Base-by-base conservation (phyloP, 2,329 filamentous ascomycete genomes). In the Neurospora sp. region DNA sequence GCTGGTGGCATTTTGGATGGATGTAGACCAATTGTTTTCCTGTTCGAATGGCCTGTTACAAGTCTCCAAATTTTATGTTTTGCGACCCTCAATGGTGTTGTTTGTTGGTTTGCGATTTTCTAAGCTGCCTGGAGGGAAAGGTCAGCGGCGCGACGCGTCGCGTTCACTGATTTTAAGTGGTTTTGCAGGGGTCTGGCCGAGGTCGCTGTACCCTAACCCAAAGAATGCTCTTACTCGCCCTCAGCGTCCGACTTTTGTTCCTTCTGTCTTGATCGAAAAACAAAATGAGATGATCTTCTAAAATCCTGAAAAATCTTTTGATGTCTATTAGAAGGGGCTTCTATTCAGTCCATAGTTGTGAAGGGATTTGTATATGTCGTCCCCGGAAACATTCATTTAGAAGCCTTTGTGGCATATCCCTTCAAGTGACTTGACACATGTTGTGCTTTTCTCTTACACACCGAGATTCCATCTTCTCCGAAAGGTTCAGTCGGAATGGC, bases 1-100 rank as follows among this genome's bases (percentile, higher is more conserved):
- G 81, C 79, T 70, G 82, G 77, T n/a, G 84, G 80, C 85, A 87
- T 88, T 33, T 70, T 75, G 62, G 19, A 46, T 66, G 36, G 38
- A 19, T 66, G 39, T 42, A 2, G 5, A 13, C 6, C 15, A 15
- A 36, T 9, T 2, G n/a, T 28, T 42, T 11, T n/a, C 5, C 11
- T 17, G 33, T 28, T 67, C n/a, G 4, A 43, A 43, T 23, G 58
- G 46, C n/a, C 17, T 17, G n/a, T 33, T 10, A 58, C 58, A 66
- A 19, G 11, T 23, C 6, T 2, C 33, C 28, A 11, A 13, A 43
- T 28, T 13, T 42, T 5, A 6, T 5, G 66, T 40, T 2, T 40
- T 15, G 19, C 17, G 10, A 66, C 8, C 38, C 38, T 52, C 38
- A 52, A 46, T 36, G 28, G n/a, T 42, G n/a, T 38, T 67, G 39